Conservation (phyloP, 1,284 basidiomycete species). For the Apiotrichum porosum region DNA sequence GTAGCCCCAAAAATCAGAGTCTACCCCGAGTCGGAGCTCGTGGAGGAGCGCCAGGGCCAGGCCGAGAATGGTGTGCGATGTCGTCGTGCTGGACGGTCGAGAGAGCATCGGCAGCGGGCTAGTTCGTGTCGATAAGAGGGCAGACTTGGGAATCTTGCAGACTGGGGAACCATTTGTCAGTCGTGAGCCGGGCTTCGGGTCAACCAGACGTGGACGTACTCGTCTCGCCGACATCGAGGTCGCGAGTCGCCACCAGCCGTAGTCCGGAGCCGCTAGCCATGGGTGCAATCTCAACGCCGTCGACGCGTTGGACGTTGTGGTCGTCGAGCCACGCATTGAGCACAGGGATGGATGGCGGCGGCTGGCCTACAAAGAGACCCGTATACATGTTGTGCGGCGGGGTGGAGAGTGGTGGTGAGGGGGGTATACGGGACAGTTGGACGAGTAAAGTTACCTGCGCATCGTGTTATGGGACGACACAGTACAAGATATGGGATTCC, state of each 20-base stretch:
- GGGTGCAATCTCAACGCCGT: conserved; percentile 13
- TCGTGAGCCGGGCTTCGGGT: no score
- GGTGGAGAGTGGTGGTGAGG: no score
- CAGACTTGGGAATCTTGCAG: conserved; percentile 41
- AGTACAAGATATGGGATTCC: no score
- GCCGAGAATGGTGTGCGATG: conserved; percentile 31
- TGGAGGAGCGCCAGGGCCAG: conserved; percentile 46
- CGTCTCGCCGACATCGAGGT: conserved; percentile 18
- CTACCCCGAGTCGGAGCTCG: conserved; percentile 39
- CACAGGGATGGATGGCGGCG: conserved; percentile 17
- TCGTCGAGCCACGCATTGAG: conserved; percentile 22
- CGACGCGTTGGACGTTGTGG: conserved; percentile 9
- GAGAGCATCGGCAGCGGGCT: conserved; percentile 13
- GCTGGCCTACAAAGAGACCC: no score
- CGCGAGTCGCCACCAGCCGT: conserved; percentile 12
- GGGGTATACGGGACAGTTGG: no score
- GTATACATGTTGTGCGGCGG: no score
- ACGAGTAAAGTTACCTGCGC: no score
- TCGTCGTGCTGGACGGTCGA: conserved; percentile 4
- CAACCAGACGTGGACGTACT: conserved; percentile 19
- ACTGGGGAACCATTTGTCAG: conserved; percentile 29
- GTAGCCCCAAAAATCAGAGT: conserved; percentile 46
- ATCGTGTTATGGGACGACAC: no score
- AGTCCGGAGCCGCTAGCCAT: conserved; percentile 24
- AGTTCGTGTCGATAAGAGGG: conserved; percentile 41